Base-by-base conservation (phyloP, 495 filamentous ascomycete genomes). In the Neurospora africana region DNA sequence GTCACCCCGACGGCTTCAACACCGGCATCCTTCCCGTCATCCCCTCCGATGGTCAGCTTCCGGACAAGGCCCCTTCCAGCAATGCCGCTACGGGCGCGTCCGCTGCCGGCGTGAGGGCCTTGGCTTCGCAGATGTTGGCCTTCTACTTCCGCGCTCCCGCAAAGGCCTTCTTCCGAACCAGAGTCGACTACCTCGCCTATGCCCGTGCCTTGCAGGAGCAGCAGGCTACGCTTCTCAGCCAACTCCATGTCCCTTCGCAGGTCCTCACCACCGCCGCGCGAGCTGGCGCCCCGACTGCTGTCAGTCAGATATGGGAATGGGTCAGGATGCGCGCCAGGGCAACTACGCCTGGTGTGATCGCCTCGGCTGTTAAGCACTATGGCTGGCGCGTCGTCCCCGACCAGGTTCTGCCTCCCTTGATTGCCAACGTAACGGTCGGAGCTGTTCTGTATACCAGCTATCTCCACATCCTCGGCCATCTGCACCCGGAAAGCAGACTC, bases 121-220 rank as follows among this genome's bases (percentile, higher is more conserved):
- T 96, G 71, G 92, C 89, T 75, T 89, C 92, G 5, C 92, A 94
- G 75, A 80, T 91, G 68, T 85, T 97, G 53, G 89, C 93, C 33
- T 96, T 97, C 75, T 97, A 95, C 80, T 97, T 97, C 76, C 84
- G 94, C 72, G 92, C 92, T 2, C 94, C 94, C 3, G 89, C 92
- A 37, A 96, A 96, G 79, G 91, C 93, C 4, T 97, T 97, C 80
- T 95, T 97, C 79, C 87, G 91, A 69, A 93, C 91, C 5, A 84
- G 94, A 70, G 92, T 97, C 74, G 94, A 97, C 85, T 97, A 91
- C 70, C 81, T 86, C 36, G 83, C 83, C 10, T 86, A 85, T 71
- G 84, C 83, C 2, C 80, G 85, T 80, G 86, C 70, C 40, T 73
- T 81, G 5, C 80, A 83, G 40, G 79, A 82, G 40, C 80, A 80